Percentiles rank a stretch among this genome's conserved stretches.
These are phyloP conservation scores for Ganoderma resinaceum DNA, from an alignment of 1,284 basidiomycete genomes.

Conservation along the genomic window DNA sequence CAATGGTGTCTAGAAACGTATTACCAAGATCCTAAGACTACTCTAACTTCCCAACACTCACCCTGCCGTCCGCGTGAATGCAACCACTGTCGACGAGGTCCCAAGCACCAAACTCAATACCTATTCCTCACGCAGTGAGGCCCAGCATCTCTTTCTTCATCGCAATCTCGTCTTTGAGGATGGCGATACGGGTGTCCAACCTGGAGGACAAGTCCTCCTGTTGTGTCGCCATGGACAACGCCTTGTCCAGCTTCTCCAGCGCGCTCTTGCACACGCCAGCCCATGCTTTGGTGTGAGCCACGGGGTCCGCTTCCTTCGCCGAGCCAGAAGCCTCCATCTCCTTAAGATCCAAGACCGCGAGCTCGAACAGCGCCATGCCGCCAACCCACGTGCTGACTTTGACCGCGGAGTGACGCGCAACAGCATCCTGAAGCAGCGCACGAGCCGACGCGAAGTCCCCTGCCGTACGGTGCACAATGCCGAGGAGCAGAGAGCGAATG, in stretches of 20 bases:
- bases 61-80: neutral
- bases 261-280: conserved; percentile 52
- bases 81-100: neutral
- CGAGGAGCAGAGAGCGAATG: conserved; percentile 70
- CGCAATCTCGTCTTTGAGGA: conserved; percentile 74
- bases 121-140: conserved; percentile 14
- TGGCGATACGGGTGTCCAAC: conserved; percentile 70
- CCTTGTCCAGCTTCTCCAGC: conserved; percentile 57
- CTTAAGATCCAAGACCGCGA: conserved; percentile 69
- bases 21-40: neutral
- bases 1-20: neutral
- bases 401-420: conserved; percentile 46
- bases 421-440: conserved; percentile 58
- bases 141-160: conserved; percentile 57
- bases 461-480: conserved; percentile 66
- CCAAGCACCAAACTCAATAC: neutral
- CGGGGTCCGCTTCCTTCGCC: conserved; percentile 23
- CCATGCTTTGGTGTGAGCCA: conserved; percentile 52
- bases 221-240: conserved; percentile 56
- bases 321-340: conserved; percentile 43
- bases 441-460: conserved; percentile 54
- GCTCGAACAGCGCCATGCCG: conserved; percentile 70
- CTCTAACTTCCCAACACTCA: neutral
- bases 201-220: conserved; percentile 69
- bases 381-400: conserved; percentile 69